A percentile compares a stretch with the other conserved stretches of the same genome.
Evolutionary conservation across 192 early-diverging fungal species (phyloP).

Genomic region (Spizellomyces punctatus): DNA sequence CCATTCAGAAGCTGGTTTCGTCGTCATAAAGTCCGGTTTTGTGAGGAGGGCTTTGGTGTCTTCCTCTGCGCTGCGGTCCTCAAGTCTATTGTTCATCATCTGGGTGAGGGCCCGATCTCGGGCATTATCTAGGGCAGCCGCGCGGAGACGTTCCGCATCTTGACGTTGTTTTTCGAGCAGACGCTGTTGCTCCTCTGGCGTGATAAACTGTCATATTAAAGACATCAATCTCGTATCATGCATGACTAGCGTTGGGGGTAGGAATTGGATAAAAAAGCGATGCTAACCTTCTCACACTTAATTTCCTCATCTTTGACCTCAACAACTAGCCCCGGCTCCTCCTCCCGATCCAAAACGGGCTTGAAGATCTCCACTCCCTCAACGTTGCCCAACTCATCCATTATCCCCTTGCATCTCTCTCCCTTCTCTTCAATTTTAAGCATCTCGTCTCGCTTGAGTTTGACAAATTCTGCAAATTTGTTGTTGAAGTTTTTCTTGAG

Average conservation of each 20-base stretch:
- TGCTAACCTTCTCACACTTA: slow-evolving; percentile 51
- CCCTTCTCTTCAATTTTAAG: slow-evolving; percentile 63
- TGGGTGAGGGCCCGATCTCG: slow-evolving; percentile 56
- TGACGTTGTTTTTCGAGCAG: slow-evolving; percentile 40
- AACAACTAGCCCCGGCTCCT: slow-evolving; percentile 60
- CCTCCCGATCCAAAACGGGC: slow-evolving; percentile 57
- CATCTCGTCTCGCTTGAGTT: slow-evolving; percentile 56
- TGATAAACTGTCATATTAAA: slow-evolving; percentile 46
- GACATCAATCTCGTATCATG: too few relatives aligned
- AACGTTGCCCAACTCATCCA: slow-evolving; percentile 41
- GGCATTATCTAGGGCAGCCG: slow-evolving; percentile 51
- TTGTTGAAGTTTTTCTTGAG: slow-evolving; percentile 48
- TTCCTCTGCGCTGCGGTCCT: slow-evolving; percentile 53
- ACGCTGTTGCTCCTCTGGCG: slow-evolving; percentile 48
- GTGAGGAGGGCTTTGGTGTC: slow-evolving; percentile 53
- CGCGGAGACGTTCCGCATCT: slow-evolving; percentile 51
- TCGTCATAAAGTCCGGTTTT: slow-evolving; percentile 60
- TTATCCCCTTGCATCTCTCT: slow-evolving; percentile 53
- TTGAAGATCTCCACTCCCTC: slow-evolving; percentile 42
- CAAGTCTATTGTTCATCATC: slow-evolving; percentile 66
- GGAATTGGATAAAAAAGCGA: neutral
- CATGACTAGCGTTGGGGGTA: neutral
- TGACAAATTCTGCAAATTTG: slow-evolving; percentile 48
- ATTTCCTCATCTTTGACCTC: slow-evolving; percentile 57
- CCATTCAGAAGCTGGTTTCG: slow-evolving; percentile 59